phyloP scores from a whole-genome alignment of 2,329 filamentous ascomycete species.

The Colletotrichum tofieldiae region DNA sequence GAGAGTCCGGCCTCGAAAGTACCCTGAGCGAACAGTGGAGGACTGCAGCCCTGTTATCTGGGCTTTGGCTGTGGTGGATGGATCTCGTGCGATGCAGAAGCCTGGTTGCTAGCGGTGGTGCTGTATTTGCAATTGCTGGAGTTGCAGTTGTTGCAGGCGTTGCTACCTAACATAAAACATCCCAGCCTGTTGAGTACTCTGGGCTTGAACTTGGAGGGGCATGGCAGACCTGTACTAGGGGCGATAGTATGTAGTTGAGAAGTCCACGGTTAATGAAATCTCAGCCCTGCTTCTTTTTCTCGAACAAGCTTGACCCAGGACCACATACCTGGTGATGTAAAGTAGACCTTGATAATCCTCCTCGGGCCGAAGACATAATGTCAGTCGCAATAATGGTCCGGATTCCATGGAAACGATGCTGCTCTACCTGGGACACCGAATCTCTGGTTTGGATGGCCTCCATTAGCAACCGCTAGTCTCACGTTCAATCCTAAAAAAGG shows the following conservation, averaged over 20 bases:
- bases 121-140: background rate
- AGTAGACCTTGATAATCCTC: background rate
- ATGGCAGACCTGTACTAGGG: background rate
- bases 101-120: background rate
- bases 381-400: no score
- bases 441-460: no score
- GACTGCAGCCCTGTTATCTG: background rate
- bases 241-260: background rate
- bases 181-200: background rate
- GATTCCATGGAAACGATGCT: no score
- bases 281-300: background rate
- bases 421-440: no score
- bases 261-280: background rate
- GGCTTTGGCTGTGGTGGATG: slow-evolving; percentile 2
- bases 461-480: no score
- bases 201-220: background rate
- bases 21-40: background rate
- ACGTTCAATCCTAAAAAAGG: no score
- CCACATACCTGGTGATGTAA: background rate
- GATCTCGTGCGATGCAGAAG: background rate
- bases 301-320: background rate
- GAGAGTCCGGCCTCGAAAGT: background rate
- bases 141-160: background rate
- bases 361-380: background rate
- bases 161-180: background rate